Base-by-base conservation (phyloP, 305 asterid genomes). In the Fraxinus latifolia region DNA sequence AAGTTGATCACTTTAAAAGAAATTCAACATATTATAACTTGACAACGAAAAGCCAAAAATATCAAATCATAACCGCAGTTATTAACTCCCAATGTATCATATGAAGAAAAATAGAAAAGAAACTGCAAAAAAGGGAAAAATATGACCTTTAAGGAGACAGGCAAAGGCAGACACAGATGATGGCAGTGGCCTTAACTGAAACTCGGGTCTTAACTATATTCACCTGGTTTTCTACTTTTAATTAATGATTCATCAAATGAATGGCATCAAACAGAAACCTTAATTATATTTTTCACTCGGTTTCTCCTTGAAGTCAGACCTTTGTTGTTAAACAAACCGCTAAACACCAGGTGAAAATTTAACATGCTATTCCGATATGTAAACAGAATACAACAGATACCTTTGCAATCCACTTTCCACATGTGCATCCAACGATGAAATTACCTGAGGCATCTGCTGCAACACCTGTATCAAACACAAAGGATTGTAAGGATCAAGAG, bases 361-460 rank as follows among this genome's bases (percentile, higher is more conserved):
- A 60, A 60, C 11, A 83, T 68, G 25, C 29, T 5, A 74, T 67
- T 12, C 71, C 27, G 27, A 83, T 72, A 36, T 14, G 36, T 31
- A 5, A 33, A 78, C 47, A 60, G 29, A 31, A 33, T 7, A 60
- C 32, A 78, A 58, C 36, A 79, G n/a, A 80, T 62, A 94, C 98
- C 97, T 89, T 80, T 90, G 91, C 55, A 94, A 82, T 37, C 94
- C 97, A 82, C 89, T 86, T 55, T 94, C 97, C 86, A 91, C 89
- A 37, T 91, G 94, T 76, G 92, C 92, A 91, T 94, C 98, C 83
- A 94, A 77, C 33, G 95, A 84, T 25, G 96, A 94, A 85, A 92
- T 87, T 74, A 91, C 90, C 79, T 11, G 91, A 82, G 98, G 96
- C 93, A 94, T 81, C 89, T 93, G 96, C 85, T 91, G 91, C 85